Percentiles rank a stretch among this genome's conserved stretches.
Evolutionary conservation across 1,139 yeast species (phyloP).

Genomic region (Lodderomyces metapsilosis): DNA sequence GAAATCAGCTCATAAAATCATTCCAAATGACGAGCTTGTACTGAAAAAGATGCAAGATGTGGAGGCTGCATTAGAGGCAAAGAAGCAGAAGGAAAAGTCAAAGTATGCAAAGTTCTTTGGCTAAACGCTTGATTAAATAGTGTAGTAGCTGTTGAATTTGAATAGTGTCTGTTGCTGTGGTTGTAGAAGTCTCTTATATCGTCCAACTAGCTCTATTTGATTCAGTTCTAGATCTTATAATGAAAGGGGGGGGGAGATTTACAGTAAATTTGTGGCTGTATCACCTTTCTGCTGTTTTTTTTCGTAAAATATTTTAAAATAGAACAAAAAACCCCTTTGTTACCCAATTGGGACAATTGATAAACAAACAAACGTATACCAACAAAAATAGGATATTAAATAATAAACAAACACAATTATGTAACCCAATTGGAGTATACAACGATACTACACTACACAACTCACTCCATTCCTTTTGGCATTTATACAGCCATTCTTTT

Average conservation of each 20-base stretch:
- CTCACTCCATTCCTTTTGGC: too few relatives aligned
- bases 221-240: too few relatives aligned
- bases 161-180: not conserved
- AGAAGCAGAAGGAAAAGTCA: constrained; percentile 50
- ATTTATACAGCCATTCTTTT: too few relatives aligned
- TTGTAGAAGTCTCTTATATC: too few relatives aligned
- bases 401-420: not conserved
- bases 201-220: too few relatives aligned
- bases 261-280: too few relatives aligned
- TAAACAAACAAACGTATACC: not conserved
- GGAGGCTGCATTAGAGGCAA: constrained; percentile 35
- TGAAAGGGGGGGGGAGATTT: too few relatives aligned
- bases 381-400: not conserved
- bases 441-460: too few relatives aligned
- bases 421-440: not conserved
- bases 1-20: constrained; percentile 39
- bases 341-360: not conserved
- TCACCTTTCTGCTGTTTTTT: too few relatives aligned
- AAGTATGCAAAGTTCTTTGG: constrained; percentile 58
- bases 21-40: constrained; percentile 54
- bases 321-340: not conserved
- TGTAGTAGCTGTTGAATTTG: too few relatives aligned
- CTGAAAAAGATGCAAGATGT: constrained; percentile 40
- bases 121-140: not conserved
- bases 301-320: too few relatives aligned